Evolutionary conservation across 805 yeast species (phyloP).

Genomic region (Maudiozyma serrabonitensis): DNA sequence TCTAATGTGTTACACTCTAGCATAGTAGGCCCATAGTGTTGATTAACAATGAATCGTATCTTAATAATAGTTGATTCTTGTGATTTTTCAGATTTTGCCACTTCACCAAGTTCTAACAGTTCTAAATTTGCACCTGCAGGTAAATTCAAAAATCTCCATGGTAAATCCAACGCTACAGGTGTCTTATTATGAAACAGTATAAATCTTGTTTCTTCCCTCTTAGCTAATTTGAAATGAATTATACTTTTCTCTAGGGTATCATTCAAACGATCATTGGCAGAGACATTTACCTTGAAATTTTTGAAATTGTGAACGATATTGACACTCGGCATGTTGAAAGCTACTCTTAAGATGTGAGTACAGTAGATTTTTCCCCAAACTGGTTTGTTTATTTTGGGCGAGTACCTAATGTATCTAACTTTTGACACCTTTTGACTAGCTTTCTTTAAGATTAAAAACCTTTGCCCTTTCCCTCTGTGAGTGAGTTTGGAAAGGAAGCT

Average conservation of each 20-base stretch:
- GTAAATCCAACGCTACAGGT: conserved; percentile 32
- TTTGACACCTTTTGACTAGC: background rate
- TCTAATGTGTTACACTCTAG: conserved; percentile 18
- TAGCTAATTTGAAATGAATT: conserved; percentile 29
- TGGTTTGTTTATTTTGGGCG: no score
- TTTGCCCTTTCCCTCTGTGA: background rate
- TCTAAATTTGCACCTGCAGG: conserved; percentile 38
- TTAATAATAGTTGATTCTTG: conserved; percentile 13
- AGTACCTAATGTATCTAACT: background rate
- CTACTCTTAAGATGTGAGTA: no score
- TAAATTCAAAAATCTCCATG: conserved; percentile 35
- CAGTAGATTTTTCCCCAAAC: no score
- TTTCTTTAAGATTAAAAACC: background rate
- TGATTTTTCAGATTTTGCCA: background rate
- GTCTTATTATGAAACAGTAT: conserved; percentile 25
- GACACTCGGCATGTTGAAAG: conserved; percentile 29
- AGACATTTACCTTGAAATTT: conserved; percentile 27
- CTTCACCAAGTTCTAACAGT: conserved; percentile 11
- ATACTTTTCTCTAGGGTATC: conserved; percentile 32
- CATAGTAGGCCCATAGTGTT: conserved; percentile 13
- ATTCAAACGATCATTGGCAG: conserved; percentile 30
- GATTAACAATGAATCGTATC: conserved; percentile 25
- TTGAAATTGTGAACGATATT: conserved; percentile 29
- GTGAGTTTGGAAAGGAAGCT: no score
- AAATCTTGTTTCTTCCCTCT: conserved; percentile 13